A percentile compares a stretch with the other conserved stretches of the same genome.
phyloP scores from a whole-genome alignment of 2,329 filamentous ascomycete genomes.

The Aureobasidium musti region DNA sequence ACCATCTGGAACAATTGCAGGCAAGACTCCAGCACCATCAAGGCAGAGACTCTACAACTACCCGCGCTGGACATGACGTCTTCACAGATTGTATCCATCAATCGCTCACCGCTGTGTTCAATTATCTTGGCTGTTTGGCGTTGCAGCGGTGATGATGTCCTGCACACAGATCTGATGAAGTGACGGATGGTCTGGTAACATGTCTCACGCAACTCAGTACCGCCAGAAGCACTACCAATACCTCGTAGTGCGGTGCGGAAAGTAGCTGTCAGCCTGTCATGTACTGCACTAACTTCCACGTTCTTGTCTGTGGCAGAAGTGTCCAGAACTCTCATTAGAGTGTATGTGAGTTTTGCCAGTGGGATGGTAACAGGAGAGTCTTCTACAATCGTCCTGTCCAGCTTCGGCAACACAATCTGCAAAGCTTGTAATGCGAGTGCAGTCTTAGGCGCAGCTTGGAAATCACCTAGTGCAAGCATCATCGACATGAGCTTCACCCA shows the following conservation, averaged over 20 bases:
- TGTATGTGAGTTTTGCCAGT: slow-evolving; percentile 73
- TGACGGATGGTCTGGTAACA: slow-evolving; percentile 73
- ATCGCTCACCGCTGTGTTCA: slow-evolving; percentile 75
- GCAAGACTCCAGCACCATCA: slow-evolving; percentile 79
- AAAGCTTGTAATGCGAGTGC: slow-evolving; percentile 83
- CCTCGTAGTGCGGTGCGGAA: slow-evolving; percentile 78
- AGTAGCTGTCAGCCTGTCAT: slow-evolving; percentile 86
- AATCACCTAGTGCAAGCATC: slow-evolving; percentile 78
- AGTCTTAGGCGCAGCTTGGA: slow-evolving; percentile 69
- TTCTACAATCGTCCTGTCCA: slow-evolving; percentile 74
- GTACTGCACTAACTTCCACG: slow-evolving; percentile 56
- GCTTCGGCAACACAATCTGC: slow-evolving; percentile 82
- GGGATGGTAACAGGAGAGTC: slow-evolving; percentile 71
- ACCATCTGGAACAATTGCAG: slow-evolving; percentile 68
- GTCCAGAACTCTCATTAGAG: slow-evolving; percentile 68
- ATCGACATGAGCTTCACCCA: slow-evolving; percentile 86
- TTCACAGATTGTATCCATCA: slow-evolving; percentile 87
- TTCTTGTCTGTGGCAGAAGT: slow-evolving; percentile 60
- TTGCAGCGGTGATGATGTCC: slow-evolving; percentile 38
- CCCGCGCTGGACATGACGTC: slow-evolving; percentile 86
- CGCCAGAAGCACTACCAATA: slow-evolving; percentile 27
- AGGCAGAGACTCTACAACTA: slow-evolving; percentile 77
- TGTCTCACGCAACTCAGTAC: slow-evolving; percentile 66
- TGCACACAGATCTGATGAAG: slow-evolving; percentile 23
- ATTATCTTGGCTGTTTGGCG: slow-evolving; percentile 53